Conservation (phyloP, 148 eudicot genomes). For the Silene conica region DNA sequence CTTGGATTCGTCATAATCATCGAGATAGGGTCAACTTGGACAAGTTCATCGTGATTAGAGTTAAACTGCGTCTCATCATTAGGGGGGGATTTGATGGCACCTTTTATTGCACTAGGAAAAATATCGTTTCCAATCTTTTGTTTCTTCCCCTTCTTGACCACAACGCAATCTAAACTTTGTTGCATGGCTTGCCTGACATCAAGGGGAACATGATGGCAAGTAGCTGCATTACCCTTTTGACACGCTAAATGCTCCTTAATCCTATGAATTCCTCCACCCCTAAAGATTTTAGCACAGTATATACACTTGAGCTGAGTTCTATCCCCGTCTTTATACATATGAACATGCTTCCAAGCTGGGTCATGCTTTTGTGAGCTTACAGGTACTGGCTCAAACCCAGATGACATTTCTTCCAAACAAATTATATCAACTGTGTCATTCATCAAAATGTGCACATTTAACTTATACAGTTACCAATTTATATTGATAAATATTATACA, state of each 20-base stretch:
- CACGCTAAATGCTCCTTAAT: slow-evolving; percentile 87
- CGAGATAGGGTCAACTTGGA: slow-evolving; percentile 26
- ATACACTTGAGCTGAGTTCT: slow-evolving; percentile 72
- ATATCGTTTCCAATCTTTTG: slow-evolving; percentile 59
- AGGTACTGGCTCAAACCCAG: slow-evolving; percentile 59
- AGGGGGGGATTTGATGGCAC: slow-evolving; percentile 21
- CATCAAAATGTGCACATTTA: slow-evolving; percentile 2
- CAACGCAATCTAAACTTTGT: slow-evolving; percentile 60
- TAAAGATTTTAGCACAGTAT: slow-evolving; percentile 80
- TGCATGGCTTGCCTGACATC: slow-evolving; percentile 62
- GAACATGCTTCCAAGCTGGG: slow-evolving; percentile 93
- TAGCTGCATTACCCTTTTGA: slow-evolving; percentile 50
- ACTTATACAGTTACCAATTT: background rate
- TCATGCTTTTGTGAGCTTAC: slow-evolving; percentile 89
- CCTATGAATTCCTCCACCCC: slow-evolving; percentile 95
- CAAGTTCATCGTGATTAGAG: slow-evolving; percentile 39
- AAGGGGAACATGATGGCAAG: slow-evolving; percentile 53
- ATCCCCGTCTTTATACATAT: slow-evolving; percentile 76
- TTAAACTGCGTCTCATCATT: slow-evolving; percentile 46
- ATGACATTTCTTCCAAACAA: slow-evolving; percentile 35
- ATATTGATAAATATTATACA: background rate
- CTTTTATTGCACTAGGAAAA: background rate
- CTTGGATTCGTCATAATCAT: slow-evolving; percentile 25
- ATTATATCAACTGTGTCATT: slow-evolving; percentile 12
- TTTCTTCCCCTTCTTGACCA: slow-evolving; percentile 66